Conservation (phyloP, 2,329 filamentous ascomycete species). For the Phaeosphaeria sp. region DNA sequence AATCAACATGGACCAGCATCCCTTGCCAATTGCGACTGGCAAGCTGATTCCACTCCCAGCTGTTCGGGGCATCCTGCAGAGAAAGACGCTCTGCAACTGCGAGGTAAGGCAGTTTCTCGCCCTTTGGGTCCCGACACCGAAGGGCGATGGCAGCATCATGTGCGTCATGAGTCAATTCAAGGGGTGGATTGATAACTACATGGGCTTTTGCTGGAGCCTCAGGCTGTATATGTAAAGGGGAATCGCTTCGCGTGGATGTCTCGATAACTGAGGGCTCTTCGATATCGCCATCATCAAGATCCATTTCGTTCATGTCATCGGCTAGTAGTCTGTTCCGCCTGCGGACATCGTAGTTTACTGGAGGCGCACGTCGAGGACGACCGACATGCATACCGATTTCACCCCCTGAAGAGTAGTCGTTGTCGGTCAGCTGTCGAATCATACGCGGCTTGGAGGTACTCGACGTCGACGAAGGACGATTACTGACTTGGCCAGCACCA, state of each 20-base stretch:
- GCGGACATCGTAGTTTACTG: conserved; percentile 38
- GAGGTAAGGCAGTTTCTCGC: conserved; percentile 35
- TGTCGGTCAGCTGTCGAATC: conserved; percentile 8
- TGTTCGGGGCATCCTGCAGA: conserved; percentile 15
- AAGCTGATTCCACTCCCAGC: conserved; percentile 34
- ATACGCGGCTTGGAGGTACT: neutral
- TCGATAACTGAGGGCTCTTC: neutral
- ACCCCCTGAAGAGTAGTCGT: conserved; percentile 26
- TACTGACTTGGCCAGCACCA: neutral
- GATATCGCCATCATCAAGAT: conserved; percentile 8
- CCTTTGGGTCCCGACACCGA: neutral
- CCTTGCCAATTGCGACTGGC: conserved; percentile 38
- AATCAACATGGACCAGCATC: conserved; percentile 41
- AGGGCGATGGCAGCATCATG: conserved; percentile 32
- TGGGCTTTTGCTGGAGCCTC: conserved; percentile 16
- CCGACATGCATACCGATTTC: conserved; percentile 21
- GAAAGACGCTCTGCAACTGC: conserved; percentile 23
- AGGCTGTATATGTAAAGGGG: conserved; percentile 16
- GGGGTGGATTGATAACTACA: conserved; percentile 21
- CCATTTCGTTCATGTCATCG: conserved; percentile 1
- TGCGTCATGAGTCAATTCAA: conserved; percentile 24
- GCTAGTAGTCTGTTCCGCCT: conserved; percentile 8
- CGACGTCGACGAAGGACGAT: neutral
- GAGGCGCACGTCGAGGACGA: conserved; percentile 30
- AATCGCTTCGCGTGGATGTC: conserved; percentile 11